phyloP scores from a whole-genome alignment of 495 filamentous ascomycete genomes.

The Penicillium pulvis region DNA sequence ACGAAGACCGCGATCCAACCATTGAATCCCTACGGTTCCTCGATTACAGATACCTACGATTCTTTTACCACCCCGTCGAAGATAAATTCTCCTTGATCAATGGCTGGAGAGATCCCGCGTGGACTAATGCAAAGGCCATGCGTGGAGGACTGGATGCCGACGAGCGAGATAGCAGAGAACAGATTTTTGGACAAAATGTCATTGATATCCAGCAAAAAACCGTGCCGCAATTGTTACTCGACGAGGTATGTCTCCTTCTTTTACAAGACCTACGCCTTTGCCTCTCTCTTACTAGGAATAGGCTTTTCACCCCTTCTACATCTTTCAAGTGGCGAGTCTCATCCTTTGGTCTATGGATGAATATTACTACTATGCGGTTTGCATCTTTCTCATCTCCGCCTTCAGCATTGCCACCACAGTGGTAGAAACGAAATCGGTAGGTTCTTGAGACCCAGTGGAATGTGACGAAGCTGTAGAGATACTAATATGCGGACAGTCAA shows the following conservation, averaged over 20 bases:
- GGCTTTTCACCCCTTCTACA: constrained; percentile 97
- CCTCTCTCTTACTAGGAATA: constrained; percentile 35
- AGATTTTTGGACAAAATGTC: constrained; percentile 83
- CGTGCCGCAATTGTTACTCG: constrained; percentile 76
- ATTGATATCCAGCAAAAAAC: constrained; percentile 93
- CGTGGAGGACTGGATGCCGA: constrained; percentile 87
- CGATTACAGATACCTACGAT: constrained; percentile 91
- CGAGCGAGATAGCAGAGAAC: constrained; percentile 79
- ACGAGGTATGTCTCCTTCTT: constrained; percentile 65
- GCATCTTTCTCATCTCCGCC: constrained; percentile 93
- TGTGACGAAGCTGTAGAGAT: constrained; percentile 15
- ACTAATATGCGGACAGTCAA: constrained; percentile 60
- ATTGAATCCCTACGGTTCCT: constrained; percentile 69
- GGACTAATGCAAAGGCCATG: constrained; percentile 76
- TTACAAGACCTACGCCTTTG: no score
- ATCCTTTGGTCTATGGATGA: constrained; percentile 92
- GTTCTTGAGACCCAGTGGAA: constrained; percentile 4
- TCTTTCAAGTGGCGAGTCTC: constrained; percentile 95
- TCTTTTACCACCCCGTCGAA: constrained; percentile 84
- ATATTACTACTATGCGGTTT: constrained; percentile 96
- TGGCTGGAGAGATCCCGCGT: constrained; percentile 90
- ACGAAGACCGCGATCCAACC: constrained; percentile 86
- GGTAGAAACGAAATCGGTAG: constrained; percentile 82
- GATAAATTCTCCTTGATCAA: constrained; percentile 85
- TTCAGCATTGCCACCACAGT: constrained; percentile 89